Evolutionary conservation across 139 green algal species (phyloP).

Genomic region (Chlamydomonas applanata): DNA sequence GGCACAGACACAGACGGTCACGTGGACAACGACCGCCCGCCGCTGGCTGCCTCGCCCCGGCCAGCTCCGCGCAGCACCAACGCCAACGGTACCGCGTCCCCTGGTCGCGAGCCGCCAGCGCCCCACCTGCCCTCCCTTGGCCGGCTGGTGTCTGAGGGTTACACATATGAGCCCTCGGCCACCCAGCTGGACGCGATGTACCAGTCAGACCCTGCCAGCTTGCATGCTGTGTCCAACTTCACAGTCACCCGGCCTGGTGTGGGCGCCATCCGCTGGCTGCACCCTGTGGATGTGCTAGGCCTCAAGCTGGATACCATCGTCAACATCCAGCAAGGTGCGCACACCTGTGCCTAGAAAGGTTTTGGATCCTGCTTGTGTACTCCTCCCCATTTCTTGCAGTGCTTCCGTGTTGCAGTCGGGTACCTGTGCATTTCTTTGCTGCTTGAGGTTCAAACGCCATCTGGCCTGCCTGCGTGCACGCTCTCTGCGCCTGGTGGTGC

Average conservation of each 20-base stretch:
- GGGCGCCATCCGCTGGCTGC: slow-evolving; percentile 79
- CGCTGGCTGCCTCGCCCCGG: too few species aligned
- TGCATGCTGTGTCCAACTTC: slow-evolving; percentile 57
- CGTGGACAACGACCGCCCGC: too few species aligned
- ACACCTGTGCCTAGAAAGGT: too few species aligned
- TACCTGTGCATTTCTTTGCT: too few species aligned
- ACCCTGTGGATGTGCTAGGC: slow-evolving; percentile 73
- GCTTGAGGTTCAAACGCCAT: too few species aligned
- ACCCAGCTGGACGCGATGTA: slow-evolving; percentile 39
- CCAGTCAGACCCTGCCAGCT: slow-evolving; percentile 24
- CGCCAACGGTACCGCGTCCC: too few species aligned
- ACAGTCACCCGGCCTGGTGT: slow-evolving; percentile 59
- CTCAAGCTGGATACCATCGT: slow-evolving; percentile 74
- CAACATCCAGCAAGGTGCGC: slow-evolving; percentile 49
- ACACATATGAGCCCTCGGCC: slow-evolving; percentile 31
- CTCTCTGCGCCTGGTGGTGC: not conserved
- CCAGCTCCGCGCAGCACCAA: too few species aligned
- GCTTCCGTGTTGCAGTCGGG: too few species aligned
- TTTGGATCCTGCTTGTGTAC: too few species aligned
- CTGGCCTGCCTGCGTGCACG: not conserved
- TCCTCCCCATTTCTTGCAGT: too few species aligned
- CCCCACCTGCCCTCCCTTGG: slow-evolving; percentile 30
- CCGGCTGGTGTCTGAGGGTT: slow-evolving; percentile 35
- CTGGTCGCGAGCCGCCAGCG: too few species aligned
- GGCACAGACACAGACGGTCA: too few species aligned